A percentile compares a stretch with the other conserved stretches of the same genome.
These are phyloP conservation scores for Ceratocystis lukuohia DNA, from an alignment of 2,329 filamentous ascomycete species.

Conservation along the genomic window DNA sequence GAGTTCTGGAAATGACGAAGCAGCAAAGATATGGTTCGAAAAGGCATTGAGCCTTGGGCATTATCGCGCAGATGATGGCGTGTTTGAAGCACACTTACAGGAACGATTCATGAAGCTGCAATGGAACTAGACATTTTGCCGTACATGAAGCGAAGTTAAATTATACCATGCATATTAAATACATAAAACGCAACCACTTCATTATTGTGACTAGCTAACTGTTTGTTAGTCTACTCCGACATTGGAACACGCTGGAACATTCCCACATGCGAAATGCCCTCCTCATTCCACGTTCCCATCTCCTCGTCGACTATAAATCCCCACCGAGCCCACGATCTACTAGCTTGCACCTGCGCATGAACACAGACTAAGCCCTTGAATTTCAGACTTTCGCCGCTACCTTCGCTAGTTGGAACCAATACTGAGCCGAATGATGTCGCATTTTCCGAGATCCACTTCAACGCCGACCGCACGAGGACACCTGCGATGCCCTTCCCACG, in stretches of 20 bases:
- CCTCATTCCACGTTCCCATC: slow-evolving; percentile 69
- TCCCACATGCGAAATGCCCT: slow-evolving; percentile 71
- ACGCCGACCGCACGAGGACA: slow-evolving; percentile 51
- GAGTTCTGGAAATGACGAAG: slow-evolving; percentile 38
- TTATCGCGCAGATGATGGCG: slow-evolving; percentile 41
- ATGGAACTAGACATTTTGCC: slow-evolving; percentile 13
- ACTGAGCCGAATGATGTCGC: slow-evolving; percentile 34
- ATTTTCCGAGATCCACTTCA: slow-evolving; percentile 55
- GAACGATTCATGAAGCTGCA: slow-evolving; percentile 33
- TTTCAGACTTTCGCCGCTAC: slow-evolving; percentile 28
- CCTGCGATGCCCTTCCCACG: slow-evolving; percentile 52
- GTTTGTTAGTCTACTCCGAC: not conserved
- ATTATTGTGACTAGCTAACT: too few species aligned
- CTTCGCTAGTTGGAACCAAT: slow-evolving; percentile 31
- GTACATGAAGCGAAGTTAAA: not conserved
- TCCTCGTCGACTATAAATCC: slow-evolving; percentile 62
- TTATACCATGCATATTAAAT: not conserved
- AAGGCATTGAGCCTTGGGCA: slow-evolving; percentile 49
- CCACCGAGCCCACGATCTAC: slow-evolving; percentile 52
- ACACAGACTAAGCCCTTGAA: slow-evolving; percentile 61
- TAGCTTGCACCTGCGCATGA: slow-evolving; percentile 60
- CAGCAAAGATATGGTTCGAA: slow-evolving; percentile 47
- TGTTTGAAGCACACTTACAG: slow-evolving; percentile 33
- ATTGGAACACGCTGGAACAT: slow-evolving; percentile 52
- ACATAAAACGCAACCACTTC: not conserved